phyloP scores from a whole-genome alignment of 257 asterid genomes.

The Nicotiana paniculata region DNA sequence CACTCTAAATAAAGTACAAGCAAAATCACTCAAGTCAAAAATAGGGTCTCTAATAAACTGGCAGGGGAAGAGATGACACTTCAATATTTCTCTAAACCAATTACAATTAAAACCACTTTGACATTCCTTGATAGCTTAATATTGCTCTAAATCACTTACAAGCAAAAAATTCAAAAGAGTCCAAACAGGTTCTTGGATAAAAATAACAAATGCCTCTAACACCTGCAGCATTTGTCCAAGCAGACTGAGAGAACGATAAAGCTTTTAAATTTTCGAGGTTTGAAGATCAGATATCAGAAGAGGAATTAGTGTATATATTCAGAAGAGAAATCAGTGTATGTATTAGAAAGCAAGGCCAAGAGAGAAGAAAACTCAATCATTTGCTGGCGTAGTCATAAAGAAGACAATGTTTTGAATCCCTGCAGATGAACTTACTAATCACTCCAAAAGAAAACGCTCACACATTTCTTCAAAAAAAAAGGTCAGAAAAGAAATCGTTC shows the following conservation, averaged over 20 bases:
- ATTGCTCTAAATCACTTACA: neutral
- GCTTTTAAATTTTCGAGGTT: neutral
- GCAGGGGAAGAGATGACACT: neutral
- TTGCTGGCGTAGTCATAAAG: neutral
- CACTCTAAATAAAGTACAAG: slow-evolving; percentile 1
- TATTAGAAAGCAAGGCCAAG: neutral
- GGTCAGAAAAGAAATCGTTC: neutral
- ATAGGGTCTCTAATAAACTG: neutral
- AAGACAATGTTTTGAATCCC: neutral
- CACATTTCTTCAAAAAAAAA: neutral
- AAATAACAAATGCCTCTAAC: neutral
- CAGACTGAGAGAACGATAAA: neutral
- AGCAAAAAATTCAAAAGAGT: neutral
- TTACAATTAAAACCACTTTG: neutral
- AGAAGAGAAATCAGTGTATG: neutral
- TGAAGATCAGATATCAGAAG: neutral
- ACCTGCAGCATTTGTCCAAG: neutral
- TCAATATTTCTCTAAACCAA: neutral
- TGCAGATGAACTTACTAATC: neutral
- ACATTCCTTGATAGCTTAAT: neutral
- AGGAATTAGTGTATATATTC: neutral
- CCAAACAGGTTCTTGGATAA: neutral
- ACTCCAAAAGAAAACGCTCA: neutral
- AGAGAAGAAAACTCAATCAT: neutral
- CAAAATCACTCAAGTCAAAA: neutral